These are phyloP conservation scores for Jacaranda copaia DNA, from an alignment of 257 asterid genomes.

Conservation along the genomic window DNA sequence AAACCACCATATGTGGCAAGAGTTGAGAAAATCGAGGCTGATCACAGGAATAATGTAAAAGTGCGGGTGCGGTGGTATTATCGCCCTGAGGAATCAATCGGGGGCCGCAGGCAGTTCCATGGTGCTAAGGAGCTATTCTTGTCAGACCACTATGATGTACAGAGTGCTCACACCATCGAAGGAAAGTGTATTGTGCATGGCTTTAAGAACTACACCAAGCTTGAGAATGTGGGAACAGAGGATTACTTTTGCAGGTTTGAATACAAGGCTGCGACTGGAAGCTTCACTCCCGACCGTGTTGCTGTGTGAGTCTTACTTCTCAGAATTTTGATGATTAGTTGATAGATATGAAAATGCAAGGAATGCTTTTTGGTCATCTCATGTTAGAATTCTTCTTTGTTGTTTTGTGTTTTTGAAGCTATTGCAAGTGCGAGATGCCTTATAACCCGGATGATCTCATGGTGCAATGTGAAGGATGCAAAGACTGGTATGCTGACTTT, in stretches of 20 bases:
- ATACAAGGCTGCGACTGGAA: constrained; percentile 91
- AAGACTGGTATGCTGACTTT: constrained; percentile 52
- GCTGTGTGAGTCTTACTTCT: constrained; percentile 73
- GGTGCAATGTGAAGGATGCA: constrained; percentile 92
- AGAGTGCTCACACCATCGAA: constrained; percentile 92
- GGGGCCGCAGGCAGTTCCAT: constrained; percentile 91
- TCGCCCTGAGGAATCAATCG: constrained; percentile 86
- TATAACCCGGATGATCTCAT: constrained; percentile 89
- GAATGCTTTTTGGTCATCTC: constrained; percentile 7
- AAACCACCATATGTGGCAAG: constrained; percentile 87
- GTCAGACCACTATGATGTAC: constrained; percentile 83
- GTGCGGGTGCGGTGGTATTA: constrained; percentile 85
- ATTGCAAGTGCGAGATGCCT: constrained; percentile 94
- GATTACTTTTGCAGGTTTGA: constrained; percentile 88
- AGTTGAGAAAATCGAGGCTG: constrained; percentile 82
- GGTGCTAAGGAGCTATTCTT: constrained; percentile 89
- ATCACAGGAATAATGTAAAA: constrained; percentile 73
- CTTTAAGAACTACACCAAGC: constrained; percentile 81
- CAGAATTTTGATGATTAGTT: constrained; percentile 19
- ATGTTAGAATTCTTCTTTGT: neutral
- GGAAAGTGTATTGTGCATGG: constrained; percentile 89
- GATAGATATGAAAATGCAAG: constrained; percentile 16
- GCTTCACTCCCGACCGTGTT: constrained; percentile 90
- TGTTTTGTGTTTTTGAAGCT: constrained; percentile 50
- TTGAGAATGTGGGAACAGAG: constrained; percentile 82